These are phyloP conservation scores for Leccinum aurantiacum DNA, from an alignment of 768 basidiomycete species.

Conservation along the genomic window DNA sequence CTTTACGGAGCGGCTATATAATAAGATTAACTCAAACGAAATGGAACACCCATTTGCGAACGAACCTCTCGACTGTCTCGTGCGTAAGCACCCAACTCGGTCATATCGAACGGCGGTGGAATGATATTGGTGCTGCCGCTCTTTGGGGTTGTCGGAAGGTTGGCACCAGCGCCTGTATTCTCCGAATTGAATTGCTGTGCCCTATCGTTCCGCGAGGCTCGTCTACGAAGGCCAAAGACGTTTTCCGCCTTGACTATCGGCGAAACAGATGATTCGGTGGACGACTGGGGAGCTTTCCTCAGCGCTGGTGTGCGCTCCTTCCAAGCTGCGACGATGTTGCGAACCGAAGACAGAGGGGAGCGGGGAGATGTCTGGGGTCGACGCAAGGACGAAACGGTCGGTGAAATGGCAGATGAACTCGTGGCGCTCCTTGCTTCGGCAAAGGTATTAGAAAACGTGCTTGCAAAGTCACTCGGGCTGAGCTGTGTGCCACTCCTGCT, in stretches of 20 bases:
- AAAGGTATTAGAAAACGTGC: constrained; percentile 39
- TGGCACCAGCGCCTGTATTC: constrained; percentile 6
- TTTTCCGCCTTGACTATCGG: constrained; percentile 32
- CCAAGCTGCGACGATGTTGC: constrained; percentile 79
- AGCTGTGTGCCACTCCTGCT: constrained; percentile 33
- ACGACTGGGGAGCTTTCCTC: constrained; percentile 32
- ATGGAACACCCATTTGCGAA: background rate
- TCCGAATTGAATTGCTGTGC: constrained; percentile 15
- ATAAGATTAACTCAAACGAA: constrained; percentile 10
- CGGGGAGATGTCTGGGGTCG: constrained; percentile 66
- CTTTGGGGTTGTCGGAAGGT: constrained; percentile 27
- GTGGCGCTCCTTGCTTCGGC: constrained; percentile 36
- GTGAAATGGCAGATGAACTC: constrained; percentile 32
- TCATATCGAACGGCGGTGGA: constrained; percentile 48
- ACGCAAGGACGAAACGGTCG: constrained; percentile 53
- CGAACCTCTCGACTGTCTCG: constrained; percentile 44
- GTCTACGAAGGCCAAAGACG: constrained; percentile 36
- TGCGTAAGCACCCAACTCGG: constrained; percentile 44
- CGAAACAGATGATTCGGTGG: constrained; percentile 41
- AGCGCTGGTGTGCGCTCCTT: constrained; percentile 66
- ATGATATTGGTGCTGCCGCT: constrained; percentile 35
- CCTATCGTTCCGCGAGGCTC: constrained; percentile 29
- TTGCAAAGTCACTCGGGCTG: constrained; percentile 38
- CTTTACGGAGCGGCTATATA: constrained; percentile 80
- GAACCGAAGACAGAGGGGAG: constrained; percentile 70